Conservation (phyloP, 805 yeast genomes). For the Candida argentea region DNA sequence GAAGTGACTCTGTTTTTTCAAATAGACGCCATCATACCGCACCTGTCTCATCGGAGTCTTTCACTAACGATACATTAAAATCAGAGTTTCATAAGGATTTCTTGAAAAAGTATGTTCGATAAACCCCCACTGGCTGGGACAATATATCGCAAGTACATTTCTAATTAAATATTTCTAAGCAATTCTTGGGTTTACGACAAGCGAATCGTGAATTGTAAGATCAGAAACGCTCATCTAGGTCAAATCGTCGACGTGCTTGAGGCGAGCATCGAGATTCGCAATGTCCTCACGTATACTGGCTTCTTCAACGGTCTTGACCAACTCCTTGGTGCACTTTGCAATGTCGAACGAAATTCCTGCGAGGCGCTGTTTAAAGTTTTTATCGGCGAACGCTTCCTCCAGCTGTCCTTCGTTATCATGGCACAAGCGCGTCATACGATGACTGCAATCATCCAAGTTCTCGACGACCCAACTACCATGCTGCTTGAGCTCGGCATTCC, state of each 20-base stretch:
- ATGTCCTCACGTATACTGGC: conserved; percentile 84
- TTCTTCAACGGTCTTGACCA: conserved; percentile 93
- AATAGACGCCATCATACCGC: conserved; percentile 5
- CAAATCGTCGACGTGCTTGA: conserved; percentile 13
- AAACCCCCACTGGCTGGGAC: conserved; percentile 2
- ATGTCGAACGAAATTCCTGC: conserved; percentile 96
- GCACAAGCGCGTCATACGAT: conserved; percentile 71
- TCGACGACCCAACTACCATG: conserved; percentile 89
- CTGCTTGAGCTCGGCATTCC: conserved; percentile 75
- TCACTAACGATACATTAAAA: conserved; percentile 23
- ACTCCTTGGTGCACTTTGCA: conserved; percentile 91
- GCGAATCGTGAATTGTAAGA: no score
- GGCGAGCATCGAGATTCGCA: conserved; percentile 64
- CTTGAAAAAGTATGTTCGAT: conserved; percentile 23
- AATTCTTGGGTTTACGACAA: no score
- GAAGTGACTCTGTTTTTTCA: conserved; percentile 16
- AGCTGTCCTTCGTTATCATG: conserved; percentile 28
- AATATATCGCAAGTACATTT: conserved; percentile 2
- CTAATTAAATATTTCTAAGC: no score
- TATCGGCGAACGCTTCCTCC: conserved; percentile 68
- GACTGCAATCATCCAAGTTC: conserved; percentile 74
- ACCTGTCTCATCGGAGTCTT: conserved; percentile 6
- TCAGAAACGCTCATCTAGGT: conserved; percentile 2
- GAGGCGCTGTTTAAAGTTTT: conserved; percentile 81
- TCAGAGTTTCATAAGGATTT: conserved; percentile 27